Evolutionary conservation across 2,329 filamentous ascomycete species (phyloP).

Genomic region (Thermoascus crustaceus): DNA sequence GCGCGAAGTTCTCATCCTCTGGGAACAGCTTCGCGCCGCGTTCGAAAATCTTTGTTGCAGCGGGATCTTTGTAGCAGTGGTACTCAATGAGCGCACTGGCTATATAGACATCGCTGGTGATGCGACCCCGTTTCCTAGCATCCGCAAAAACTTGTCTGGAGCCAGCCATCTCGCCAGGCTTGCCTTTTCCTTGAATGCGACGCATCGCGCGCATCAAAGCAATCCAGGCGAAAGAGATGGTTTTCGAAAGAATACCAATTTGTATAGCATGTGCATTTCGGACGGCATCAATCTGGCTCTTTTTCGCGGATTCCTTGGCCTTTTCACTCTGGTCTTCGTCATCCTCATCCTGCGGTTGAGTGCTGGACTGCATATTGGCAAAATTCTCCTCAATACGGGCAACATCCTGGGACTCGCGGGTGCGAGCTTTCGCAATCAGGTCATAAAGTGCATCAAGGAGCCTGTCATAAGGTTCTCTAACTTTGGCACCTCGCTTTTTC

Average conservation of each 20-base stretch:
- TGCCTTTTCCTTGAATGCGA: slow-evolving; percentile 76
- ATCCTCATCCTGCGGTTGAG: slow-evolving; percentile 40
- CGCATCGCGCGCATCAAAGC: slow-evolving; percentile 89
- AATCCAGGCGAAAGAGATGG: slow-evolving; percentile 91
- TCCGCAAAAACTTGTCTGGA: slow-evolving; percentile 84
- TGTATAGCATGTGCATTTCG: slow-evolving; percentile 63
- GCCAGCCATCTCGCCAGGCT: slow-evolving; percentile 61
- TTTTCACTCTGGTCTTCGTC: slow-evolving; percentile 47
- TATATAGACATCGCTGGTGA: slow-evolving; percentile 92
- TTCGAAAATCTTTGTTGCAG: slow-evolving; percentile 92
- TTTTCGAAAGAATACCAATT: slow-evolving; percentile 67
- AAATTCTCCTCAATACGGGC: slow-evolving; percentile 49
- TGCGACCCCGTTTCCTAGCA: slow-evolving; percentile 73
- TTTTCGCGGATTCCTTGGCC: slow-evolving; percentile 44
- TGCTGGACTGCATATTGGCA: slow-evolving; percentile 33
- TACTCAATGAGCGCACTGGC: slow-evolving; percentile 89
- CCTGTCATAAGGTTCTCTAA: slow-evolving; percentile 75
- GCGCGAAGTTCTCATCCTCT: slow-evolving; percentile 83
- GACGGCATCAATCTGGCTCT: slow-evolving; percentile 49
- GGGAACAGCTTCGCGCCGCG: slow-evolving; percentile 88
- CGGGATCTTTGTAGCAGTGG: slow-evolving; percentile 88
- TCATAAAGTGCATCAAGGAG: slow-evolving; percentile 83
- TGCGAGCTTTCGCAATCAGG: slow-evolving; percentile 63
- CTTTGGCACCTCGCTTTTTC: slow-evolving; percentile 57
- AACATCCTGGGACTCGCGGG: slow-evolving; percentile 56